phyloP scores from a whole-genome alignment of 202 grass and related monocot genomes.

The Brachypodium distachyon region DNA sequence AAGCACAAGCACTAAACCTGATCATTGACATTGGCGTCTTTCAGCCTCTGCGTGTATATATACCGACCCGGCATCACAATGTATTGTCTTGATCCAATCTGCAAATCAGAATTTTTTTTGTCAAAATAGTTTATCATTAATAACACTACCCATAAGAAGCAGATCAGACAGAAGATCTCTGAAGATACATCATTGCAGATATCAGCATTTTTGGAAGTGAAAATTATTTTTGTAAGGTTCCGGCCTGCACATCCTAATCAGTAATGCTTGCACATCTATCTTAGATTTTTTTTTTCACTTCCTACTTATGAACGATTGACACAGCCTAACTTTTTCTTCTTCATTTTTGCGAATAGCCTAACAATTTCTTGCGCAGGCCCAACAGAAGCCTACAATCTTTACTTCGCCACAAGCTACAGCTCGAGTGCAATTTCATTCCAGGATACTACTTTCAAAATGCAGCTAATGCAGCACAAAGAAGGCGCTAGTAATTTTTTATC shows the following conservation, averaged over 20 bases:
- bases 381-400: neutral
- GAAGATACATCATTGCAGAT: neutral
- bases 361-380: neutral
- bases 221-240: neutral
- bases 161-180: neutral
- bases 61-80: conserved; percentile 83
- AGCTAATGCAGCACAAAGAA: conserved; percentile 1
- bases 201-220: neutral
- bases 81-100: conserved; percentile 83
- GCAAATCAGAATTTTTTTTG: conserved; percentile 1
- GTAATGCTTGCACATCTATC: neutral
- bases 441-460: neutral
- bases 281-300: no score
- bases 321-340: neutral
- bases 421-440: neutral
- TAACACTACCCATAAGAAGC: neutral
- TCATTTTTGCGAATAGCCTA: no score
- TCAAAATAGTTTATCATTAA: neutral
- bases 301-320: no score
- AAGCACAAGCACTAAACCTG: conserved; percentile 45
- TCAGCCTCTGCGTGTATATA: conserved; percentile 73
- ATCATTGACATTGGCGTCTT: conserved; percentile 83
- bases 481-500: neutral
- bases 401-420: neutral
- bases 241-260: neutral